Base-by-base conservation (phyloP, 768 basidiomycete species). In the Galerina sulciceps region DNA sequence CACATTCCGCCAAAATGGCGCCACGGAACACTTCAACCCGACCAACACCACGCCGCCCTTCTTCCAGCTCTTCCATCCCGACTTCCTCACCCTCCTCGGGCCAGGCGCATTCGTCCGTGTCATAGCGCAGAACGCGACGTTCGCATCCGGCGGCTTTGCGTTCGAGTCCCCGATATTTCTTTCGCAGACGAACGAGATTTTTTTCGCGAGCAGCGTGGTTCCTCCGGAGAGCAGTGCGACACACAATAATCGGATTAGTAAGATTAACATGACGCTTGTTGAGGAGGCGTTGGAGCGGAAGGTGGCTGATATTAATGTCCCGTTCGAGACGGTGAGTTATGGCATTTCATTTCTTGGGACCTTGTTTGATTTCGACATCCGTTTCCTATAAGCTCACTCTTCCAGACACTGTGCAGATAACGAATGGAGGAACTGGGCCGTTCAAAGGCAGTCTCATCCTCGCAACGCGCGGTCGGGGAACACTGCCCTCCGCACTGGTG, bases 91-190 rank as follows among this genome's bases (percentile, higher is more conserved):
- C 4, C 72, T 91, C 52, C 79, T 90, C 0, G 90, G 90, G 0
- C 58, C 69, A 8, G 71, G 75, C 26, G 83, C 90, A 6, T 80
- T 79, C 0, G 79, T 92, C 44, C 79, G 79, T 1, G 70, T 81
- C 50, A 81, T 94, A 42, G 84, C 85, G 1, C 76, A 80, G 9
- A 83, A 85, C 56, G 77, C 80, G 2, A 83, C 79, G 3, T 87
- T 86, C 67, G 86, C 86, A 2, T 60, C 56, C 1, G 62, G 59
- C 1, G 62, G 59, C 10, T 85, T 91, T 61, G 89, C 89, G 17
- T 89, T 92, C 66, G 91, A 93, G 70, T 91, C 89, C 1, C 88
- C 88, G 0, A 76, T 91, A 1, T 90, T 85, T 72, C 74, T 83
- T 34, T 73, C 85, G 5, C 79, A 76, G n/a, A 87, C 85, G 14